A percentile compares a stretch with the other conserved stretches of the same genome.
Evolutionary conservation across 2,329 filamentous ascomycete species (phyloP).

Genomic region (Diaporthe sp.): DNA sequence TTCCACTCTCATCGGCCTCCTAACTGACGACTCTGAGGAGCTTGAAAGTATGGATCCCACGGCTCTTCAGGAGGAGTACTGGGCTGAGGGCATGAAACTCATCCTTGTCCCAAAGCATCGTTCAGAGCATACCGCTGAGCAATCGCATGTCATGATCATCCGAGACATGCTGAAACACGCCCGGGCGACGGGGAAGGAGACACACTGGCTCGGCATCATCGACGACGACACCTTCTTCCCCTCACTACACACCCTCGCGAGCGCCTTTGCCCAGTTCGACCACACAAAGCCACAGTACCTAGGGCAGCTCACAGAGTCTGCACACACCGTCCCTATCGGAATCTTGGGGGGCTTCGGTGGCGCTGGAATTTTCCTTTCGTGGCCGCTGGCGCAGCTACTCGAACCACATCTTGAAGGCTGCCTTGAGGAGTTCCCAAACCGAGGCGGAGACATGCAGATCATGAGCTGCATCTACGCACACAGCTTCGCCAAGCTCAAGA

Average conservation of each 20-base stretch:
- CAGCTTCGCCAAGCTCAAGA: constrained; percentile 65
- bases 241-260: constrained; percentile 61
- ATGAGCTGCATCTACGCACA: constrained; percentile 68
- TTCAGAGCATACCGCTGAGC: constrained; percentile 54
- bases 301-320: constrained; percentile 70
- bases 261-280: constrained; percentile 61
- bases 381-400: constrained; percentile 63
- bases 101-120: constrained; percentile 51
- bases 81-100: constrained; percentile 50
- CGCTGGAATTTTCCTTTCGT: constrained; percentile 71
- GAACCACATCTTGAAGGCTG: constrained; percentile 63
- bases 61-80: constrained; percentile 43
- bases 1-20: constrained; percentile 17
- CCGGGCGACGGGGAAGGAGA: constrained; percentile 55
- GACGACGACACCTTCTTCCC: constrained; percentile 73
- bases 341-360: constrained; percentile 71
- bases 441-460: constrained; percentile 70
- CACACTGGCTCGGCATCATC: constrained; percentile 67
- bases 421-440: constrained; percentile 49
- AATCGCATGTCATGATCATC: constrained; percentile 68
- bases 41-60: not conserved
- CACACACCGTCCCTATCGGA: constrained; percentile 65
- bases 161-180: constrained; percentile 55
- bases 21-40: constrained; percentile 38
- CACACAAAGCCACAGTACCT: constrained; percentile 64